phyloP scores from a whole-genome alignment of 208 protist species.

The Trypanosoma platydactyli region DNA sequence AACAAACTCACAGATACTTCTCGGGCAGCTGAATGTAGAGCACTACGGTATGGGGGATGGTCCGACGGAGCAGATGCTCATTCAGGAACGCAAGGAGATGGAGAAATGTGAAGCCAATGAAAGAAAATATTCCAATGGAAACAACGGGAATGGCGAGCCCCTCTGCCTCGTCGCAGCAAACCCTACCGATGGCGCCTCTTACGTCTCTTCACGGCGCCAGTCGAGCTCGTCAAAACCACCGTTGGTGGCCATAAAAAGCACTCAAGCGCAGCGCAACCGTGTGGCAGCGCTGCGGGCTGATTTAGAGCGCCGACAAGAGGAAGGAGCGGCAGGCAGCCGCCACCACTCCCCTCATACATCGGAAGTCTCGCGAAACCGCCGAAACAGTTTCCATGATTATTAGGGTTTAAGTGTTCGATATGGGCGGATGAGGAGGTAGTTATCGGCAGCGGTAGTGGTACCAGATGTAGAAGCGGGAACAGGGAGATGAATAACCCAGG shows the following conservation, averaged over 20 bases:
- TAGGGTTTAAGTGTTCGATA: too few relatives aligned
- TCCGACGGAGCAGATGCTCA: conserved; percentile 34
- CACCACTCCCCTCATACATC: neutral
- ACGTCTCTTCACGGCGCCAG: conserved; percentile 42
- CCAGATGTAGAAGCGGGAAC: too few relatives aligned
- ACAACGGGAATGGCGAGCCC: conserved; percentile 17
- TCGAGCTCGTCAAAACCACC: conserved; percentile 55
- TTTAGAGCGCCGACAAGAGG: conserved; percentile 27
- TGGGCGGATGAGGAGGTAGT: too few relatives aligned
- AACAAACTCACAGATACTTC: conserved; percentile 62
- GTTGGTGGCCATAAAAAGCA: conserved; percentile 51
- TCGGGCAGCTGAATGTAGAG: conserved; percentile 74
- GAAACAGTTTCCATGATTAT: neutral
- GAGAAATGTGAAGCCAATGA: conserved; percentile 29
- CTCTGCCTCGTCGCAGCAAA: conserved; percentile 24
- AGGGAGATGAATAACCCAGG: too few relatives aligned
- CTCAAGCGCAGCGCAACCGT: conserved; percentile 45
- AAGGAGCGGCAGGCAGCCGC: conserved; percentile 1
- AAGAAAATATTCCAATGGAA: conserved; percentile 25
- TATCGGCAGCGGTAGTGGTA: too few relatives aligned
- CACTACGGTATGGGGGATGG: conserved; percentile 76
- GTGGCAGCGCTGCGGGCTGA: conserved; percentile 37
- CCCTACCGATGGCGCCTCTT: conserved; percentile 26
- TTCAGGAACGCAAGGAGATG: conserved; percentile 38
- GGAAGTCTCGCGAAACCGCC: neutral